Conservation (phyloP, 2,329 filamentous ascomycete species). For the Polychaeton citri region DNA sequence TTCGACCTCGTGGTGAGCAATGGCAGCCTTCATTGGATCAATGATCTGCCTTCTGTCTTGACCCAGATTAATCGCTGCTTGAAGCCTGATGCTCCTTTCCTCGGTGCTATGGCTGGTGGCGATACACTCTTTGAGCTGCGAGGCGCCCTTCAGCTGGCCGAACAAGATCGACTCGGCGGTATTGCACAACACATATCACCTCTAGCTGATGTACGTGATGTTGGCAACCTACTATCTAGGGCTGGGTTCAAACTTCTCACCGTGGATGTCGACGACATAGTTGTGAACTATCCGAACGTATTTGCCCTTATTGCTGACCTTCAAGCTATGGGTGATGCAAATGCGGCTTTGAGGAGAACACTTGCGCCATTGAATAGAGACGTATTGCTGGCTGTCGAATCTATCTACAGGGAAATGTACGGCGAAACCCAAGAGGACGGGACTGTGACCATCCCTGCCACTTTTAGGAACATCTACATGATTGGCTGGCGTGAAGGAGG, state of each 20-base stretch:
- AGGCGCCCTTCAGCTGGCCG: conserved; percentile 82
- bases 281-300: conserved; percentile 82
- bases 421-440: conserved; percentile 58
- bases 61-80: conserved; percentile 74
- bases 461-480: conserved; percentile 94
- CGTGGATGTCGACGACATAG: conserved; percentile 92
- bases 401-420: conserved; percentile 78
- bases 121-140: conserved; percentile 89
- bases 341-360: conserved; percentile 76
- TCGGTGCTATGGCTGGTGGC: conserved; percentile 92
- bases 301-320: conserved; percentile 89
- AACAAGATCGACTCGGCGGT: conserved; percentile 80
- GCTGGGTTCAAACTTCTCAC: conserved; percentile 93
- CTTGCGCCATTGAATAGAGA: conserved; percentile 64
- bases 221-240: conserved; percentile 73
- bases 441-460: conserved; percentile 55
- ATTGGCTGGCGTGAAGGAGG: conserved; percentile 90
- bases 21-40: conserved; percentile 90
- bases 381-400: conserved; percentile 73
- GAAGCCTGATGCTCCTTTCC: conserved; percentile 82
- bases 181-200: conserved; percentile 85
- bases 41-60: conserved; percentile 78
- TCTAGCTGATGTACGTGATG: conserved; percentile 78
- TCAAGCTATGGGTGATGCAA: conserved; percentile 92
- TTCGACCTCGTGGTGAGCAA: conserved; percentile 89